Percentiles rank a stretch among this genome's conserved stretches.
These are phyloP conservation scores for Takashimella tepidaria DNA, from an alignment of 1,284 basidiomycete species.

Conservation along the genomic window DNA sequence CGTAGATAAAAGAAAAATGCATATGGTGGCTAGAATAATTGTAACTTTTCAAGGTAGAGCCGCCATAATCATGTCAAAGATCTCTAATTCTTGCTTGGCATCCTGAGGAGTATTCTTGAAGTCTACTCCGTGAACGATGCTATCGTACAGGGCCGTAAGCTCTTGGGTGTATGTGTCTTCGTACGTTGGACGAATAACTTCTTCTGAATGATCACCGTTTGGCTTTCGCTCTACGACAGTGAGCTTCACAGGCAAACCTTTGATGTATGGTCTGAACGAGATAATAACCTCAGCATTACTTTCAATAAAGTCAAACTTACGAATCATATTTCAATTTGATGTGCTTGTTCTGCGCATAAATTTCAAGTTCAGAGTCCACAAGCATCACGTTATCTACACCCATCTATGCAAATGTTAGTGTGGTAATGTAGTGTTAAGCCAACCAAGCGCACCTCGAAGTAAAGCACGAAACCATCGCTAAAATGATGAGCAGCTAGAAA, in stretches of 20 bases:
- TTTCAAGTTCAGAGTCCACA: conserved; percentile 50
- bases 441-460: conserved; percentile 41
- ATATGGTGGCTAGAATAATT: no score
- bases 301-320: conserved; percentile 20
- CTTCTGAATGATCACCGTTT: conserved; percentile 35
- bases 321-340: conserved; percentile 48
- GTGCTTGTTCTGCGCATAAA: conserved; percentile 45
- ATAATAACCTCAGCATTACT: neutral
- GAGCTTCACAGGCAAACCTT: conserved; percentile 47
- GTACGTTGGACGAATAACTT: conserved; percentile 44
- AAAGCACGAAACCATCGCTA: conserved; percentile 31
- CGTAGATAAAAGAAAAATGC: no score
- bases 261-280: conserved; percentile 44
- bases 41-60: conserved; percentile 19
- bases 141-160: conserved; percentile 35
- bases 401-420: conserved; percentile 28
- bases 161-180: conserved; percentile 48
- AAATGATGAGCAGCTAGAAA: no score
- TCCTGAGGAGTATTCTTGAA: conserved; percentile 38
- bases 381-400: conserved; percentile 46
- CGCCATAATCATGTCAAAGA: conserved; percentile 45
- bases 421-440: no score
- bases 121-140: conserved; percentile 29
- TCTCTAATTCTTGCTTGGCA: conserved; percentile 41
- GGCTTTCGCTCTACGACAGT: conserved; percentile 32